Evolutionary conservation across 371 early-diverging fungal genomes (phyloP), one percentile per base, ranked within the genome.

Genomic region (Syncephalastrum monosporum): DNA sequence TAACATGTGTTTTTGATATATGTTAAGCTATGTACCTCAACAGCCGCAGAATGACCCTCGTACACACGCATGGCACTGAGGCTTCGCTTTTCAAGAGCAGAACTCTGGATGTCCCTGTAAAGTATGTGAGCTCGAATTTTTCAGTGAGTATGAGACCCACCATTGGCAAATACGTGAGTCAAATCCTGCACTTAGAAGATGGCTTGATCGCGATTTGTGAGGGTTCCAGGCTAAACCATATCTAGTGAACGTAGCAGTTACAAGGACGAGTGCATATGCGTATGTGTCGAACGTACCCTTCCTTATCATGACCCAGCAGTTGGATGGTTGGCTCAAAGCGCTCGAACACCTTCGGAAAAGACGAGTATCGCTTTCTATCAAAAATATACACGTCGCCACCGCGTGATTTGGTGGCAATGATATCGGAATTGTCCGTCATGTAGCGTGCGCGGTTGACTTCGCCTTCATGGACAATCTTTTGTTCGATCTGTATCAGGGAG

Each of bases 351-450:
- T 81, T 81, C 1, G 96, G 94, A 49, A 82, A 81, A 41, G 86
- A 85, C 27, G 91, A 85, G 74, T 95, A 97, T 42, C 89, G 90
- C n/a, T 99, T 98, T 55, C 95, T 87, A 72, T 99, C 99, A 79
- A 98, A 99, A 42, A 99, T 81, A 72, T 91, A 94, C 33, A 99
- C 93, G 27, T 96, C 96, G 16, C 96, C 95, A n/a, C 76, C 72
- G 41, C 92, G 90, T n/a, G 96, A 89, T 67, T 96, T 91, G 5
- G 98, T 98, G 5, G 98, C 99, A 65, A 99, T 95, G 17, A 99
- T 84, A 71, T 97, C 90, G 7, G 92, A 89, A 66, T 98, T 96
- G 56, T 87, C 88, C 41, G 95, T 94, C 91, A 95, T 96, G 68
- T 96, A 96, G 42, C 97, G 88, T 15, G 97, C 97, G 47, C 96